These are phyloP conservation scores for Ceratobasidium sp. DNA, from an alignment of 1,284 basidiomycete species.

Conservation along the genomic window DNA sequence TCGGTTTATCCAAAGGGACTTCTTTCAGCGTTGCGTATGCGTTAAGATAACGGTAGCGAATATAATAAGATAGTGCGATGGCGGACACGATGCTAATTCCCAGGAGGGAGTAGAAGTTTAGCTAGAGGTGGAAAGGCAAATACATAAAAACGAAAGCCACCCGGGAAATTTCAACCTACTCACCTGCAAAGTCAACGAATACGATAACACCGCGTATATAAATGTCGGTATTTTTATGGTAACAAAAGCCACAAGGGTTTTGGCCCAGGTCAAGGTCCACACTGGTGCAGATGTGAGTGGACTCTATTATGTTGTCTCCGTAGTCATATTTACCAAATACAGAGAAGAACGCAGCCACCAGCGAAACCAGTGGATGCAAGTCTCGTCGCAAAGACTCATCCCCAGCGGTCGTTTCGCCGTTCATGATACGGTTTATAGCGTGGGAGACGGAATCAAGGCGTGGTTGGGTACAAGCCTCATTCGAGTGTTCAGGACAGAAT, in stretches of 20 bases:
- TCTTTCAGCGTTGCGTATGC: conserved; percentile 84
- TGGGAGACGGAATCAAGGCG: neutral
- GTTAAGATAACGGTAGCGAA: conserved; percentile 81
- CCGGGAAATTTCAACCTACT: conserved; percentile 43
- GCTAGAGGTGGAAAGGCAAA: conserved; percentile 52
- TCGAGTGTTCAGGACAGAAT: neutral
- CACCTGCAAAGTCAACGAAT: conserved; percentile 86
- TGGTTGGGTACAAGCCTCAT: conserved; percentile 2
- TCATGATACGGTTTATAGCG: neutral
- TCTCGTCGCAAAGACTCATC: neutral
- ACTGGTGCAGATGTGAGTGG: conserved; percentile 55
- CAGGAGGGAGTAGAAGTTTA: conserved; percentile 88
- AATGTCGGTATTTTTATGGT: conserved; percentile 81
- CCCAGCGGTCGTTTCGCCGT: neutral
- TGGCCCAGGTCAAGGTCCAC: conserved; percentile 79
- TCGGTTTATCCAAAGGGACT: conserved; percentile 77
- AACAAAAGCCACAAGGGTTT: conserved; percentile 71
- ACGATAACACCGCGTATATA: conserved; percentile 80
- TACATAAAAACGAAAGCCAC: conserved; percentile 24
- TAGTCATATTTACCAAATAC: conserved; percentile 66
- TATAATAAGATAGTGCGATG: conserved; percentile 79
- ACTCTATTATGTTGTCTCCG: neutral
- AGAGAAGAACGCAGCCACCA: conserved; percentile 84
- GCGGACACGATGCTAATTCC: conserved; percentile 71
- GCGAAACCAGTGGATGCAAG: conserved; percentile 68